Conservation (phyloP, 768 basidiomycete genomes). For the Psilocybe tampanensis region DNA sequence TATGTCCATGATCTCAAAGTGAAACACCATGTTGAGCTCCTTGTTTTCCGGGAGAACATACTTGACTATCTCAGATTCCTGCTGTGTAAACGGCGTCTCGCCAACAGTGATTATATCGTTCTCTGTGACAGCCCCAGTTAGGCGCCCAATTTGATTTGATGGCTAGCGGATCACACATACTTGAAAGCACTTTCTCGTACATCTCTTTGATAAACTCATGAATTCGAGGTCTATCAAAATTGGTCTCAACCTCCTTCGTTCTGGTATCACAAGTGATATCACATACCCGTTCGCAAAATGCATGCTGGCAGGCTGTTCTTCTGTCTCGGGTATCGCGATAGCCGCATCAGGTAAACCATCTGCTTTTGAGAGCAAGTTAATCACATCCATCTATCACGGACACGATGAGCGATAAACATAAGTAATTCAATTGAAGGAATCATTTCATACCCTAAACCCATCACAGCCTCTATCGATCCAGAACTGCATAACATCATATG, state of each 20-base stretch:
- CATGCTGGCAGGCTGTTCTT: constrained; percentile 55
- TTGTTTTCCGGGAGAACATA: constrained; percentile 61
- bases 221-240: constrained; percentile 52
- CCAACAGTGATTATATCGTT: constrained; percentile 67
- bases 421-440: constrained; percentile 7
- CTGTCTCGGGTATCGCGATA: constrained; percentile 48
- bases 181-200: constrained; percentile 58
- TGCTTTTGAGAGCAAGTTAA: constrained; percentile 68
- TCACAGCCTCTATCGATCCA: constrained; percentile 79
- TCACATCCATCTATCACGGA: constrained; percentile 61
- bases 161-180: constrained; percentile 43
- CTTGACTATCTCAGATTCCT: constrained; percentile 48
- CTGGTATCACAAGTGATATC: not conserved
- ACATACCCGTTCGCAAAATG: constrained; percentile 63
- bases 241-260: not conserved
- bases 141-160: not conserved
- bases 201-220: constrained; percentile 74
- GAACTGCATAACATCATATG: constrained; percentile 68
- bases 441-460: constrained; percentile 73
- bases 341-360: constrained; percentile 69
- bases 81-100: constrained; percentile 62
- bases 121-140: constrained; percentile 33
- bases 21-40: constrained; percentile 68
- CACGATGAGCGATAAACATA: not conserved
- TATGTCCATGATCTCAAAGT: constrained; percentile 63